Conservation (phyloP, 371 early-diverging fungal species). For the Capniomyces stellatus region DNA sequence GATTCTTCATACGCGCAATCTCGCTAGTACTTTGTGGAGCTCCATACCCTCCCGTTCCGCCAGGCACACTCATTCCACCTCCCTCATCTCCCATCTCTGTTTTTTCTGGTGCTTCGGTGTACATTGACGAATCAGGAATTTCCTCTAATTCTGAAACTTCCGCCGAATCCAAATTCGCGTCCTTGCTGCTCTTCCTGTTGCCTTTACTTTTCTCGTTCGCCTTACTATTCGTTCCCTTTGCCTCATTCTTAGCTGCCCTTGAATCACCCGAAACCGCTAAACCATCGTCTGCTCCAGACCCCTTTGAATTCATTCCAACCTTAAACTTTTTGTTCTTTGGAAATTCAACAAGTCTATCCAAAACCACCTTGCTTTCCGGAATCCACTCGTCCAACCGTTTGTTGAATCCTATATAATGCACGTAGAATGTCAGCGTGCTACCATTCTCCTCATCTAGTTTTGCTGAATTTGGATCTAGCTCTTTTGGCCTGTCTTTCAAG, state of each 20-base stretch:
- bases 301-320: constrained; percentile 2
- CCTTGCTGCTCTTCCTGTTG: constrained; percentile 19
- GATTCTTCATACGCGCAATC: constrained; percentile 82
- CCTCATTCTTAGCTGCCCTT: constrained; percentile 19
- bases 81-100: not conserved
- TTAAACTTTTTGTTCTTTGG: constrained; percentile 35
- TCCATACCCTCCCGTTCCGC: constrained; percentile 77
- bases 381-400: constrained; percentile 99
- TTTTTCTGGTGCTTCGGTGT: not conserved
- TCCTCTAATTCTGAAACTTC: not conserved
- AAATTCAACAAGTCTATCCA: constrained; percentile 51
- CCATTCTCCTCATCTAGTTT: not conserved
- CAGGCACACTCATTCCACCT: not conserved
- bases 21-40: constrained; percentile 70
- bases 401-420: constrained; percentile 97
- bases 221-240: too few species aligned
- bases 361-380: constrained; percentile 40
- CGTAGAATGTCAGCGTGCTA: constrained; percentile 61
- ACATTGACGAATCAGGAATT: constrained; percentile 3
- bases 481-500: not conserved
- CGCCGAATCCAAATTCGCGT: not conserved
- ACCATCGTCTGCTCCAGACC: not conserved
- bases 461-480: not conserved
- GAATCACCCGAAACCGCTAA: constrained; percentile 17
- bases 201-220: constrained; percentile 24